phyloP scores from a whole-genome alignment of 345 rosid species.

The Populus davidiana region DNA sequence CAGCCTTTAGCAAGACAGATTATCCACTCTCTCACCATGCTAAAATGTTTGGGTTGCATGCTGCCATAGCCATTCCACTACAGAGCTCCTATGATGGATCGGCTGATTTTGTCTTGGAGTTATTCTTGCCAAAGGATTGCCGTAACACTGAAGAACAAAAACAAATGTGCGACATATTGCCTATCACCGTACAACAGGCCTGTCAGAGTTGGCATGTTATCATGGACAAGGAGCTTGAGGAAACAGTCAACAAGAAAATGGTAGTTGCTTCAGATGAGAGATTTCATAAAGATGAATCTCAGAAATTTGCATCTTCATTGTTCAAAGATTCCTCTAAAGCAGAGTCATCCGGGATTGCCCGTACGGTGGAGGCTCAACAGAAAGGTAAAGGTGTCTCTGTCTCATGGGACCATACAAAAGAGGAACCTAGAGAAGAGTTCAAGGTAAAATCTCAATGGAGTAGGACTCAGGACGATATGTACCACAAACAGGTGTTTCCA shows the following conservation, averaged over 20 bases:
- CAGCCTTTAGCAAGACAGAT: slow-evolving; percentile 58
- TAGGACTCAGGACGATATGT: slow-evolving; percentile 31
- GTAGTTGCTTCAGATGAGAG: slow-evolving; percentile 28
- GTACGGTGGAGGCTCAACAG: slow-evolving; percentile 52
- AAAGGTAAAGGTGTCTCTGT: slow-evolving; percentile 60
- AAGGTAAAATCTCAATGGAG: slow-evolving; percentile 45
- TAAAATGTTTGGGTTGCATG: slow-evolving; percentile 59
- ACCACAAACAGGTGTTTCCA: slow-evolving; percentile 32
- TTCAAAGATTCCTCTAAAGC: slow-evolving; percentile 40
- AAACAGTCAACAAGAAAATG: slow-evolving; percentile 36
- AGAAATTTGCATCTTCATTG: slow-evolving; percentile 28
- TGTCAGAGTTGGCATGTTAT: slow-evolving; percentile 48
- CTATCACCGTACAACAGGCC: slow-evolving; percentile 45
- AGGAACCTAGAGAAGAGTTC: slow-evolving; percentile 54
- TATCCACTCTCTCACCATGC: slow-evolving; percentile 92
- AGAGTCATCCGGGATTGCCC: slow-evolving; percentile 57
- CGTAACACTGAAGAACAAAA: slow-evolving; percentile 42
- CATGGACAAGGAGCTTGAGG: slow-evolving; percentile 54
- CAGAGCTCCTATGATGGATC: slow-evolving; percentile 39
- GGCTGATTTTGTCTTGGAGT: slow-evolving; percentile 73
- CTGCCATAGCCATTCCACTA: slow-evolving; percentile 78
- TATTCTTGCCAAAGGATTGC: slow-evolving; percentile 75
- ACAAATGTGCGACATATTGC: slow-evolving; percentile 46
- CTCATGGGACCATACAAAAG: slow-evolving; percentile 56
- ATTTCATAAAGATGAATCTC: slow-evolving; percentile 23